Evolutionary conservation across 164 flowering plant species (phyloP), one percentile per base, ranked within the genome.

Genomic region (Nymphaea thermarum): DNA sequence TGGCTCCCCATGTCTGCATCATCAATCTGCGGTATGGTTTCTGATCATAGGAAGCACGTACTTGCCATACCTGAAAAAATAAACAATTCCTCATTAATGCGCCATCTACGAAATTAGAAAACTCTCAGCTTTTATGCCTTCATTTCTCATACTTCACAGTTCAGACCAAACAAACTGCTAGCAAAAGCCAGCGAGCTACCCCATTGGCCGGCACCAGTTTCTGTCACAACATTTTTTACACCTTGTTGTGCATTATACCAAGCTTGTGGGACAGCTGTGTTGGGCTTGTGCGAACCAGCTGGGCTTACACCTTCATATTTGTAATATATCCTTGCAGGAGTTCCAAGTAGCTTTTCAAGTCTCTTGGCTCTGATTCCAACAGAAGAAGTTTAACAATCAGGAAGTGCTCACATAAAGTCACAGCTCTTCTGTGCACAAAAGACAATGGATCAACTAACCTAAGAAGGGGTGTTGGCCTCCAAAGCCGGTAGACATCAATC

Each of bases 1-100:
- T 86, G 18, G 98, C 98, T 12, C 96, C 98, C 98, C 98, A 94
- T 3, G 98, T 89, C 72, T 94, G 86, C 98, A 94, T 94, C 98
- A 94, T 94, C 70, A 94, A 63, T 71, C 82, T 83, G 5, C 98
- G 84, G 66, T 94, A 94, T 55, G 98, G 98, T 73, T 94, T 94
- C 70, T 83, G 87, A 77, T 94, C 96, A 74, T 82, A 94, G 12
- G 97, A 94, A 15, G 96, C 96, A 36, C 97, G 93, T 42, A 94
- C 98, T 81, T 94, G 98, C 98, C 98, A 91, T 42, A 93, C 98
- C 98, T 93, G 60, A 59, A 66, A 7, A 68, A 5, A 68, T 64
- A 60, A 66, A 43, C 43, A 10, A 55, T 44, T 25, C 36, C 36
- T 25, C 36, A 25, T 25, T 25, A 25, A 0, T 25, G 36, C 1